A percentile compares a stretch with the other conserved stretches of the same genome.
These are phyloP conservation scores for Mimosa pudica DNA, from an alignment of 306 rosid genomes.

Conservation along the genomic window DNA sequence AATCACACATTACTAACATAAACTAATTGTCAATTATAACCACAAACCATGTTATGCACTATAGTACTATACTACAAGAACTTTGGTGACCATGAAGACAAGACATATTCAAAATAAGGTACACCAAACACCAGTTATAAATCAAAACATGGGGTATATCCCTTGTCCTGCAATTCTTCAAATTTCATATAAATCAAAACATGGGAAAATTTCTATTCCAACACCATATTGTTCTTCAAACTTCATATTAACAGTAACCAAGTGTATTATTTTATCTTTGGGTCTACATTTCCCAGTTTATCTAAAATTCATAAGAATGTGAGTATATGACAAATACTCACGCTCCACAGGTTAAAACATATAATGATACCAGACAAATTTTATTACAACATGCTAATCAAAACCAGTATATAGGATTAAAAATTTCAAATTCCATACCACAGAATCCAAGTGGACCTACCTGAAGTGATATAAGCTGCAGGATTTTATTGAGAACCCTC, in stretches of 20 bases:
- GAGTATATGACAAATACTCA: background rate
- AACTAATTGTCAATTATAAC: background rate
- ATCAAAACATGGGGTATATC: background rate
- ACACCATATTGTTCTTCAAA: background rate
- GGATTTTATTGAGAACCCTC: slow-evolving; percentile 77
- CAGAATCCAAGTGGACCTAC: slow-evolving; percentile 36
- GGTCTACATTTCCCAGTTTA: background rate
- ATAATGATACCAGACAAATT: background rate
- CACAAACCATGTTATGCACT: background rate
- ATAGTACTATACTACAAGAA: background rate
- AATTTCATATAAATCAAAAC: background rate
- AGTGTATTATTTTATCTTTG: background rate
- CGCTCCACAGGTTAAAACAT: background rate
- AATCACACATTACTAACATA: slow-evolving; percentile 17
- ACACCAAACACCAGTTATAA: background rate
- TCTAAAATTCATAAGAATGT: background rate
- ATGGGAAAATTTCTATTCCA: background rate
- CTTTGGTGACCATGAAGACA: background rate
- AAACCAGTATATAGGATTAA: background rate
- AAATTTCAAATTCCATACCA: slow-evolving; percentile 1
- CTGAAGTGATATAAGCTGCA: slow-evolving; percentile 77
- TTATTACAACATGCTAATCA: slow-evolving; percentile 5
- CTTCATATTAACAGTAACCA: background rate
- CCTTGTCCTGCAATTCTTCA: background rate
- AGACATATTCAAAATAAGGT: background rate